Percentiles rank a stretch among this genome's conserved stretches.
Conservation (phyloP, 2,329 filamentous ascomycete species). For the Ceratocystis huliohia region DNA sequence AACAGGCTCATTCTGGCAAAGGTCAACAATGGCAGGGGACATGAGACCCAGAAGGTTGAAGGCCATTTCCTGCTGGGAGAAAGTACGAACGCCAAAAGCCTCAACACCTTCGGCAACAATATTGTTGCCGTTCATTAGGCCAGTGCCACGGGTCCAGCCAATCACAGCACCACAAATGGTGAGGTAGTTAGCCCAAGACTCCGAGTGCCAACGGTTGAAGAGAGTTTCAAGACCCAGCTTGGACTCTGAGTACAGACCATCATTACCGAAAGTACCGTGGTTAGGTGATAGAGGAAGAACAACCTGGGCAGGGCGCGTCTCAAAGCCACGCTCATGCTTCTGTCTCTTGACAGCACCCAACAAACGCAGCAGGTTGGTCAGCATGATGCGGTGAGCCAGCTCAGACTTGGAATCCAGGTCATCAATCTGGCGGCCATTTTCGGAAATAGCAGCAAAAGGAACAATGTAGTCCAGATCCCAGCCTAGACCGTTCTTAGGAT, state of each 20-base stretch:
- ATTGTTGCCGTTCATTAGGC: slow-evolving; percentile 96
- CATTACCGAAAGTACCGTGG: slow-evolving; percentile 95
- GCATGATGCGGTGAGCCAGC: slow-evolving; percentile 95
- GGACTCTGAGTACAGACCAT: slow-evolving; percentile 95
- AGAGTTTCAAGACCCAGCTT: slow-evolving; percentile 94
- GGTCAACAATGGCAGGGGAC: slow-evolving; percentile 83
- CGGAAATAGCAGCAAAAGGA: slow-evolving; percentile 92
- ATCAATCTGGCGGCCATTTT: slow-evolving; percentile 96
- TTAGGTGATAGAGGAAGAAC: slow-evolving; percentile 93
- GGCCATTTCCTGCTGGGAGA: slow-evolving; percentile 98
- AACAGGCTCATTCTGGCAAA: slow-evolving; percentile 90
- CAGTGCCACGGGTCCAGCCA: slow-evolving; percentile 96
- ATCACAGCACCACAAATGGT: slow-evolving; percentile 98
- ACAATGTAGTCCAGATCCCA: slow-evolving; percentile 97
- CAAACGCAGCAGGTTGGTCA: slow-evolving; percentile 89
- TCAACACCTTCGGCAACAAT: slow-evolving; percentile 94
- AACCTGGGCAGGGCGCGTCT: slow-evolving; percentile 92
- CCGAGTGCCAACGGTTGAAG: slow-evolving; percentile 97
- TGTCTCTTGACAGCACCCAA: slow-evolving; percentile 82
- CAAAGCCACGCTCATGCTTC: slow-evolving; percentile 76
- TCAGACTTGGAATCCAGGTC: slow-evolving; percentile 94
- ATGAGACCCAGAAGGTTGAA: slow-evolving; percentile 96
- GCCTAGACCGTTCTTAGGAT: slow-evolving; percentile 86
- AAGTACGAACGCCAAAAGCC: slow-evolving; percentile 90
- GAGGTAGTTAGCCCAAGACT: slow-evolving; percentile 94